A percentile compares a stretch with the other conserved stretches of the same genome.
Evolutionary conservation across 768 basidiomycete species (phyloP).

Genomic region (Russula ochroleuca): DNA sequence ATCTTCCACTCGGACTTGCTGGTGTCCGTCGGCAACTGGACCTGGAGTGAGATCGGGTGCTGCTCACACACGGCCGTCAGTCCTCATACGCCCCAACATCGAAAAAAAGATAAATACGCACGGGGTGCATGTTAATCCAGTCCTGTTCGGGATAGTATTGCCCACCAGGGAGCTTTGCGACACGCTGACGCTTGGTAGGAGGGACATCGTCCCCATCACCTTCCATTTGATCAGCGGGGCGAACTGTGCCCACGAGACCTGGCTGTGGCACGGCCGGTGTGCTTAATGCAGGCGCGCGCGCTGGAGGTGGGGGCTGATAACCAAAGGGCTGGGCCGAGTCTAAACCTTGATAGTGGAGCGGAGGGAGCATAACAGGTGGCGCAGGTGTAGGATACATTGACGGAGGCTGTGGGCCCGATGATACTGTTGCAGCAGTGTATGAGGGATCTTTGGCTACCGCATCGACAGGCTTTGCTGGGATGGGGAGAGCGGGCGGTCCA

Average conservation of each 20-base stretch:
- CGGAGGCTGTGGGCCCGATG: constrained; percentile 89
- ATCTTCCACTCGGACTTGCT: constrained; percentile 93
- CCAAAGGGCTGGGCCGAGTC: constrained; percentile 76
- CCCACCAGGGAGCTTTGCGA: constrained; percentile 82
- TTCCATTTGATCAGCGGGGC: constrained; percentile 80
- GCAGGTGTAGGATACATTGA: constrained; percentile 56
- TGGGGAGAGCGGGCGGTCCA: constrained; percentile 69
- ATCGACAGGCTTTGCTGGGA: constrained; percentile 52
- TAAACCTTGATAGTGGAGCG: constrained; percentile 79
- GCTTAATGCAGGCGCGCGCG: constrained; percentile 48
- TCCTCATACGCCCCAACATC: neutral
- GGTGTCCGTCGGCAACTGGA: constrained; percentile 79
- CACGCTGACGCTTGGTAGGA: constrained; percentile 82
- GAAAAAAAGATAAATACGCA: constrained; percentile 36
- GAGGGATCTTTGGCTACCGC: constrained; percentile 44
- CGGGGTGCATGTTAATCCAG: constrained; percentile 88
- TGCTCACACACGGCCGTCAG: constrained; percentile 30
- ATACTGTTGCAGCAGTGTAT: constrained; percentile 80
- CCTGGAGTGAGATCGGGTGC: constrained; percentile 81
- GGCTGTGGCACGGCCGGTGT: constrained; percentile 46
- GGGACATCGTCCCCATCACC: constrained; percentile 60
- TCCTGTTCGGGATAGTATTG: constrained; percentile 81
- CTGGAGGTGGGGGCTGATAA: constrained; percentile 58
- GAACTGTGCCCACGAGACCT: constrained; percentile 61
- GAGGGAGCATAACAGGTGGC: constrained; percentile 71